A percentile compares a stretch with the other conserved stretches of the same genome.
Conservation (phyloP, 192 early-diverging fungal genomes). For the Rhizophagus sp. region DNA sequence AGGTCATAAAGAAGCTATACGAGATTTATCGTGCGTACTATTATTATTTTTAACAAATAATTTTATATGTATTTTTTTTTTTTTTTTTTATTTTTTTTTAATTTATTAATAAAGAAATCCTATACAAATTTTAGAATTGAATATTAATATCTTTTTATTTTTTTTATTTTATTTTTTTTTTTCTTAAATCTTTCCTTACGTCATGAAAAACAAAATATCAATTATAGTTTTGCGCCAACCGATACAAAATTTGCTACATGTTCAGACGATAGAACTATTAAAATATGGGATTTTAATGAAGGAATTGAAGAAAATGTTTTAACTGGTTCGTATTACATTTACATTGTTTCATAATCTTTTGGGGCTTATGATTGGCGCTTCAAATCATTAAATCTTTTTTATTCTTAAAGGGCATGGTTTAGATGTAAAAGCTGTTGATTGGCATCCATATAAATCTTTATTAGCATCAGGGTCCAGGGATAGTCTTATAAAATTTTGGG, state of each 20-base stretch:
- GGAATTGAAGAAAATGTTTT: slow-evolving; percentile 78
- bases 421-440: slow-evolving; percentile 97
- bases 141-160: background rate
- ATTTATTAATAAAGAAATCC: background rate
- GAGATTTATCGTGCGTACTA: slow-evolving; percentile 72
- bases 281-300: slow-evolving; percentile 94
- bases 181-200: background rate
- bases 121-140: background rate
- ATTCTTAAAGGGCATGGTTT: slow-evolving; percentile 77
- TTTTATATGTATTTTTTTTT: background rate
- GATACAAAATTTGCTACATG: slow-evolving; percentile 94
- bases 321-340: slow-evolving; percentile 41
- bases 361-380: background rate
- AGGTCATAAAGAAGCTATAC: slow-evolving; percentile 86
- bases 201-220: background rate
- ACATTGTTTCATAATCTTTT: no score
- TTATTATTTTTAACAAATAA: background rate
- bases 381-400: background rate
- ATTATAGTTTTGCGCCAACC: slow-evolving; percentile 80
- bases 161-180: no score
- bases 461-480: slow-evolving; percentile 95
- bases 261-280: slow-evolving; percentile 93
- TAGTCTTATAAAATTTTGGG: slow-evolving; percentile 96
- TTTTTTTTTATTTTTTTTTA: background rate
- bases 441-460: slow-evolving; percentile 94